Base-by-base conservation (phyloP, 2,329 filamentous ascomycete genomes). In the Clonostachys rhizophaga region DNA sequence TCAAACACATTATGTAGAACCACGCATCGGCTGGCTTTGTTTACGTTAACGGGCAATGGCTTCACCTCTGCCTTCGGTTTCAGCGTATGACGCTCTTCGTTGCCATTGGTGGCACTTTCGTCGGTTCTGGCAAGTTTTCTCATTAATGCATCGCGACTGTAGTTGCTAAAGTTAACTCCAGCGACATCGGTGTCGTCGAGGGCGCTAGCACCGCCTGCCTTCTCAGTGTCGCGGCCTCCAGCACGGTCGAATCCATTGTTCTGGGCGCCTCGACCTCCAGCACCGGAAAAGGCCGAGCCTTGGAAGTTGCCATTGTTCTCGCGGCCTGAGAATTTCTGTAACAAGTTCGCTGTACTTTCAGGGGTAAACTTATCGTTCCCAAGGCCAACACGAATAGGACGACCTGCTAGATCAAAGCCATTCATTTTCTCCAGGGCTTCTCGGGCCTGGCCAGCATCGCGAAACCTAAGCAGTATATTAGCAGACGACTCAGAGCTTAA, bases 321-420 rank as follows among this genome's bases (percentile, higher is more conserved):
- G 69, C 88, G 86, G 64, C 87, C 86, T 68, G 90, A 87, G 76
- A 95, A 95, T 71, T 90, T 90, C 75, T 95, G 90, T 64, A 95
- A 76, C 65, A 95, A 82, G 72, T 89, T 91, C 67, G 90, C 87
- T 70, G 90, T 96, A 70, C 91, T 94, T 74, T 97, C 94, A 63
- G 91, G 88, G 71, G 91, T 97, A 73, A 97, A 97, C 83, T 97
- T 97, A 88, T 99, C 94, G 76, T 96, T 99, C 71, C 94, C 94
- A 75, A 99, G 89, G 70, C 94, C 94, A 69, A 99, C 95, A 65
- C 94, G 91, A 67, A 99, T 97, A 54, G 91, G 91, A 66, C 94
- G 91, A 70, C 91, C 91, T 61, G 94, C 94, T 58, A 99, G 84
- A 71, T 97, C 94, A 73, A 97, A 99, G 54, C 92, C 91, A 71